phyloP scores from a whole-genome alignment of 768 basidiomycete species.

The Xerocomellus amylosporus region DNA sequence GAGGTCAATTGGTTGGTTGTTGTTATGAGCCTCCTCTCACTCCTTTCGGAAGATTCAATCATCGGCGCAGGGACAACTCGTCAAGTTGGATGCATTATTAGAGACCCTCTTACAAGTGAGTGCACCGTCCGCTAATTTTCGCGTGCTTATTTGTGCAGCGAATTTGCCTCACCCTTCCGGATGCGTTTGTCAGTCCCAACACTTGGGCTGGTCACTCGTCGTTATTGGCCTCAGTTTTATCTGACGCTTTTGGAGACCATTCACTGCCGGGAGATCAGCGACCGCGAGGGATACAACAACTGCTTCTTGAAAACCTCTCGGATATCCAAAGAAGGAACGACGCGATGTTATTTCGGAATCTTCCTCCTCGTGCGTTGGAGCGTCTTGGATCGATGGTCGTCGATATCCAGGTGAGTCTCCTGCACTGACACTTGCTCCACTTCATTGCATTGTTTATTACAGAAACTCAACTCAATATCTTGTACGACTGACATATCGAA shows the following conservation, averaged over 20 bases:
- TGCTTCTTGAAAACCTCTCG: slow-evolving; percentile 56
- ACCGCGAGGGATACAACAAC: slow-evolving; percentile 45
- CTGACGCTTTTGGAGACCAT: slow-evolving; percentile 36
- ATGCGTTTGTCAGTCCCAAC: slow-evolving; percentile 70
- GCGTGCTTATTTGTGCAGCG: slow-evolving; percentile 41
- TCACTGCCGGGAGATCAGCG: slow-evolving; percentile 20
- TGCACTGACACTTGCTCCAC: background rate
- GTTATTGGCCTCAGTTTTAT: slow-evolving; percentile 40
- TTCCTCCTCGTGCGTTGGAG: slow-evolving; percentile 59
- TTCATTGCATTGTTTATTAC: background rate
- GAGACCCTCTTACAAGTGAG: slow-evolving; percentile 61
- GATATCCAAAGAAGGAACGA: slow-evolving; percentile 78
- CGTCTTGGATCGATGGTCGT: slow-evolving; percentile 59
- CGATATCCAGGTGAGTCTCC: slow-evolving; percentile 44
- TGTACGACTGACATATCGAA: slow-evolving; percentile 57
- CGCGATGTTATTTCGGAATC: slow-evolving; percentile 69
- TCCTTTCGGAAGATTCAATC: slow-evolving; percentile 48
- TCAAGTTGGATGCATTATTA: slow-evolving; percentile 50
- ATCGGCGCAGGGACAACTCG: slow-evolving; percentile 54
- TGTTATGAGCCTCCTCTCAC: background rate
- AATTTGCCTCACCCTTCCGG: slow-evolving; percentile 66
- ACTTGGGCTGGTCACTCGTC: slow-evolving; percentile 57
- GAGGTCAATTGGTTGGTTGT: slow-evolving; percentile 46
- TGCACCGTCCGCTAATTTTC: background rate
- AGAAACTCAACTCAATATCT: slow-evolving; percentile 79